Base-by-base conservation (phyloP, 2,329 filamentous ascomycete species). In the Pestalotiopsis sp. region DNA sequence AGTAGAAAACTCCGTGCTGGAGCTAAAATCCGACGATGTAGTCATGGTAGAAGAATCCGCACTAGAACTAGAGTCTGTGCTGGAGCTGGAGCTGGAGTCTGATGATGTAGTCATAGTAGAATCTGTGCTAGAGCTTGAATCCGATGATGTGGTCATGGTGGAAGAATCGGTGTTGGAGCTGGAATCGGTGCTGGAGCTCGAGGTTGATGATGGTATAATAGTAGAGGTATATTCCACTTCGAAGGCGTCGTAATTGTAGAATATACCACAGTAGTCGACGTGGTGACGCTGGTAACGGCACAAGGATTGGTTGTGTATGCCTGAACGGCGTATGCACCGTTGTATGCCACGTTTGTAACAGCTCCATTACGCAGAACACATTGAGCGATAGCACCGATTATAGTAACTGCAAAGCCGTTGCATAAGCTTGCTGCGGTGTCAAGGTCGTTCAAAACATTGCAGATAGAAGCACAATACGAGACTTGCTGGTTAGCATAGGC, bases 171-270 rank as follows among this genome's bases (percentile, higher is more conserved):
- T 58, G 2, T 13, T 58, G 2, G 2, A 58, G 56, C 20, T 23
- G 20, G 20, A 23, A 23, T 12, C 25, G 25, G 25, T 25, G 25
- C 25, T 58, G 7, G 56, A 58, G 56, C 56, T 27, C 56, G 25
- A n/a, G 11, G n/a, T 23, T 20, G 56, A n/a, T 3, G 56, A 58
- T 14, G 56, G 56, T 14, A n/a, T 58, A 7, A 58, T 58, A 58
- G 56, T 58, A 58, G 56, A 58, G n/a, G 56, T 58, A 58, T 58
- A 58, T 58, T 58, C 56, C 12, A 58, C 25, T 58, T 58, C 56
- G n/a, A 23, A 1, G n/a, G 56, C 25, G 56, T 14, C n/a, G 25
- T 58, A 14, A 3, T 3, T 14, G 56, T 58, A 27, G 56, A 23
- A 58, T 58, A 58, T 58, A 20, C n/a, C 12, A 58, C 56, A 58